Evolutionary conservation across 495 filamentous ascomycete genomes (phyloP).

Genomic region (Aspergillus sparsus): DNA sequence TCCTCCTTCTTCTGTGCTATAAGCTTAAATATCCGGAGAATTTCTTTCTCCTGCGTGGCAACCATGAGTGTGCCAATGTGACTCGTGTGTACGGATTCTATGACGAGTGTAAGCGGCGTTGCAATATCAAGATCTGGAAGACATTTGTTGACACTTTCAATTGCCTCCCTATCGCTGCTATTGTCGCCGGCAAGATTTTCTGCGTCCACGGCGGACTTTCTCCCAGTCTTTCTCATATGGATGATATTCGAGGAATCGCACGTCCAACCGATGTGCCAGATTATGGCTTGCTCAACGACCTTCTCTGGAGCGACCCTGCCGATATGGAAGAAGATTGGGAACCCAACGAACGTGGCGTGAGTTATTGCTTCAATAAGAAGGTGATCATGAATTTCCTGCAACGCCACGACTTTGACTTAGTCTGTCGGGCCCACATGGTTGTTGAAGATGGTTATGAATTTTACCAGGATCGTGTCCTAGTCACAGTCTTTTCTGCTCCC

Average conservation of each 20-base stretch:
- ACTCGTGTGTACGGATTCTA: slow-evolving; percentile 99
- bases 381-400: slow-evolving; percentile 97
- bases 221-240: slow-evolving; percentile 91
- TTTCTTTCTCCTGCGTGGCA: slow-evolving; percentile 95
- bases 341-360: slow-evolving; percentile 93
- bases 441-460: slow-evolving; percentile 99
- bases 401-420: slow-evolving; percentile 93
- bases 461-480: slow-evolving; percentile 91
- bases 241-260: slow-evolving; percentile 95
- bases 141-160: slow-evolving; percentile 99
- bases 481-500: slow-evolving; percentile 96
- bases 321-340: slow-evolving; percentile 99
- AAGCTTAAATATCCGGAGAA: slow-evolving; percentile 99
- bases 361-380: slow-evolving; percentile 98
- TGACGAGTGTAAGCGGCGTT: slow-evolving; percentile 96
- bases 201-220: slow-evolving; percentile 97
- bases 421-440: slow-evolving; percentile 98
- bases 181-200: slow-evolving; percentile 98
- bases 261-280: slow-evolving; percentile 97
- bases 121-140: slow-evolving; percentile 99
- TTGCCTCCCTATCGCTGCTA: slow-evolving; percentile 89
- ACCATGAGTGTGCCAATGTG: slow-evolving; percentile 98
- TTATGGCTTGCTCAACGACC: slow-evolving; percentile 93
- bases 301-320: slow-evolving; percentile 97
- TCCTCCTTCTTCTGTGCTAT: slow-evolving; percentile 93